Conservation (phyloP, 2,329 filamentous ascomycete genomes). For the Dactylellina haptotyla region DNA sequence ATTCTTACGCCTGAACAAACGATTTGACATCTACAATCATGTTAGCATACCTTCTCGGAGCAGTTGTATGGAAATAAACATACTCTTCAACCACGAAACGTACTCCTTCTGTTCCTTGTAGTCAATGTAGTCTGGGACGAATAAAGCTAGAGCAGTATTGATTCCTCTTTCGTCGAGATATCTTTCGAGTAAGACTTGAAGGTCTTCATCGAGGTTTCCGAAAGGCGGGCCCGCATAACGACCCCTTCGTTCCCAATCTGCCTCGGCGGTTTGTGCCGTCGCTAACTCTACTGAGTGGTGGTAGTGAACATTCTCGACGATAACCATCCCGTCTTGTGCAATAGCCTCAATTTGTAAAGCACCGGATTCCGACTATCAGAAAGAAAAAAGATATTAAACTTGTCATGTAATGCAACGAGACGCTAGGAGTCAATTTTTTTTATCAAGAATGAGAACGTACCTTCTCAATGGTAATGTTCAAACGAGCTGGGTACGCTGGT, state of each 20-base stretch:
- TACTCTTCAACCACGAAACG: conserved; percentile 81
- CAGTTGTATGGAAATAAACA: conserved; percentile 58
- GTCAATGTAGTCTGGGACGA: conserved; percentile 95
- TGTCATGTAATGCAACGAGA: background rate
- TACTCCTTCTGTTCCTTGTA: conserved; percentile 99
- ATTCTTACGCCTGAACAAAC: conserved; percentile 31
- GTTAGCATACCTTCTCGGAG: background rate
- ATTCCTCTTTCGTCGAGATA: conserved; percentile 96
- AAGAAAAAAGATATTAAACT: background rate
- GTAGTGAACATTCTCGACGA: conserved; percentile 91
- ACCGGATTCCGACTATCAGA: conserved; percentile 68
- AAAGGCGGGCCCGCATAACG: conserved; percentile 93
- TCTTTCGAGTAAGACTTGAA: conserved; percentile 89
- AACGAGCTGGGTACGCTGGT: conserved; percentile 77
- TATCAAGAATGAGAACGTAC: too few relatives aligned
- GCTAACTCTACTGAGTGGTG: conserved; percentile 82
- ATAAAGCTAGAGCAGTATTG: conserved; percentile 84
- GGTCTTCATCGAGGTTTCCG: conserved; percentile 92
- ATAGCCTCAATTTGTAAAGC: conserved; percentile 86
- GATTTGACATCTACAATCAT: conserved; percentile 36
- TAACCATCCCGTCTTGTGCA: conserved; percentile 84
- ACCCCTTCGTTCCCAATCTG: conserved; percentile 77
- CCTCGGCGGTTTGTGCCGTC: conserved; percentile 77
- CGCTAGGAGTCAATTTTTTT: background rate
- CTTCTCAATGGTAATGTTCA: conserved; percentile 91